Evolutionary conservation across 371 early-diverging fungal genomes (phyloP), one percentile per base, ranked within the genome.

Genomic region (Mortierella sp.): DNA sequence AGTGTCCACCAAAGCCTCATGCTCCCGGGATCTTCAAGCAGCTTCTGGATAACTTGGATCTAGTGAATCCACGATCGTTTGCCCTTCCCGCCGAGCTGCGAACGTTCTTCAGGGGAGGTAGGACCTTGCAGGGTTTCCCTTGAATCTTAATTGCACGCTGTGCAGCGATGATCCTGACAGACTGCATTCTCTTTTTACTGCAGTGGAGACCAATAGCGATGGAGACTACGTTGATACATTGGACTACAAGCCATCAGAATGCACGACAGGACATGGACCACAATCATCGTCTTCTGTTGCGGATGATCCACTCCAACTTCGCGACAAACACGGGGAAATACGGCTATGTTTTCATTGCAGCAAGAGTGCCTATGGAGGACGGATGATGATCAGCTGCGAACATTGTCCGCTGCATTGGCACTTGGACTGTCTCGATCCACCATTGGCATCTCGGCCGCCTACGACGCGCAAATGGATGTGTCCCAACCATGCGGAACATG

Each of bases 401-500:
- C 90, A 88, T 64, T 96, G 96, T 69, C 81, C 84, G 45, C 65
- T 92, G 22, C 82, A 82, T 67, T 96, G 95, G 95, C 96, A 96
- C 66, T 79, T 93, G 71, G 96, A 95, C 68, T 96, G 96, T 72
- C 70, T 94, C 19, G 80, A 81, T 50, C 95, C 92, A 21, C 92
- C 94, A 17, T 67, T 92, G 67, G 80, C 90, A 13, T 66, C 80
- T 7, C 79, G 90, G 22, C 95, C 94, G 9, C 86, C 85, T 61
- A 60, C 81, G 6, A 79, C 79, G n/a, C 81, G 80, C 34, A 87
- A 85, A 60, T 95, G 96, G 96, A 92, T 90, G 89, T 96, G 96
- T 69, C 96, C 66, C 2, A 66, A 59, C 17, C 67, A 59, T 34
- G 49, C 24, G 7, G 54, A 53, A 21, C 67, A 58, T 40, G 41